Base-by-base conservation (phyloP, 345 rosid species). In the Hypericum androsaemum region DNA sequence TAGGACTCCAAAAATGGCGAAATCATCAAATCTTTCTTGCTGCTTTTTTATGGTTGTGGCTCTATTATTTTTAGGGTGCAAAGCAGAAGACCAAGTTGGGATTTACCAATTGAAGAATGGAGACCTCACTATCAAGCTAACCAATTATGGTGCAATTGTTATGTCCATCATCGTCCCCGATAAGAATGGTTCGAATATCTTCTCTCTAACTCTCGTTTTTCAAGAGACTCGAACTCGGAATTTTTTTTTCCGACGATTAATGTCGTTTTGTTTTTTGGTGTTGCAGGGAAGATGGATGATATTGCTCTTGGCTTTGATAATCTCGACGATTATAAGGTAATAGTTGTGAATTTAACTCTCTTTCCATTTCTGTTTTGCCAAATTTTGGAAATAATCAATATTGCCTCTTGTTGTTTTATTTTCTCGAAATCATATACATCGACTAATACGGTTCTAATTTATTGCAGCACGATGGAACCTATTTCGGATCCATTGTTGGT, bases 401-500 rank as follows among this genome's bases (percentile, higher is more conserved):
- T 22, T 22, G 32, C 32, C 4, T 22, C 32, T 22, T 22, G n/a
- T 4, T 22, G 32, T 22, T 22, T 22, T 22, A 22, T 22, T 22
- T 22, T 22, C 32, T 22, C 32, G 32, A 22, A 10, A 10, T 50
- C 22, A 9, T 32, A 6, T 5, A 8, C 2, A 12, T 12, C 13
- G 7, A 7, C 2, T 35, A 5, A 50, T 22, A 16, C 10, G 12
- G 28, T 14, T 5, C 14, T 7, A 2, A 28, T 32, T 32, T 14
- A 8, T 50, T 45, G 45, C 54, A 67, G 71, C 46, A 61, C 22
- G 71, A 67, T 42, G 47, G 37, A 5, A 61, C 65, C 32, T 67
- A 67, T 38, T 67, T 67, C 52, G 71, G 71, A 12, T 56, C 56
- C 8, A 61, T 61, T 56, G 66, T 61, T 56, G 71, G 71, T 35